Evolutionary conservation across 2,329 filamentous ascomycete species (phyloP).

Genomic region (Parascedosporium putredinis): DNA sequence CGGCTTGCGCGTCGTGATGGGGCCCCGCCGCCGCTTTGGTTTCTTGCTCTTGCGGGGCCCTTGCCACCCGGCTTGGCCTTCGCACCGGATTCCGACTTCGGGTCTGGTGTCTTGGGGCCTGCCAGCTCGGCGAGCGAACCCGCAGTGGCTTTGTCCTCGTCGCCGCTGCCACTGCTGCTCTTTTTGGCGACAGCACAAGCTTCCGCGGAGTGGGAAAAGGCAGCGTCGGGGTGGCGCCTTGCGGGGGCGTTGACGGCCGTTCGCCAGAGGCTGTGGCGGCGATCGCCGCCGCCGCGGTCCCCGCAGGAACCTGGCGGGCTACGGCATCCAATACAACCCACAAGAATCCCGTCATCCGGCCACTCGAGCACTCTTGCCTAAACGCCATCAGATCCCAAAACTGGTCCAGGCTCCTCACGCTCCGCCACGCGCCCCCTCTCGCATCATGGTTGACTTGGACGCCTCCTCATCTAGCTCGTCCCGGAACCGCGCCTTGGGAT

Average conservation of each 20-base stretch:
- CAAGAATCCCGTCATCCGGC: conserved; percentile 83
- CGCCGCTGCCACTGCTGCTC: too few species aligned
- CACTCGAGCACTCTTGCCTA: conserved; percentile 89
- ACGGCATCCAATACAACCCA: conserved; percentile 70
- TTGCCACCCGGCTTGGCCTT: too few species aligned
- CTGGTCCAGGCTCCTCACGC: conserved; percentile 71
- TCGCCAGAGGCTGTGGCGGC: not conserved
- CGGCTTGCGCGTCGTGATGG: conserved; percentile 53
- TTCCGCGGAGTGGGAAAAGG: conserved; percentile 21
- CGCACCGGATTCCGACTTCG: too few species aligned
- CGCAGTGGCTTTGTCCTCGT: too few species aligned
- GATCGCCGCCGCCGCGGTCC: conserved; percentile 14
- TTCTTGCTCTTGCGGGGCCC: conserved; percentile 32
- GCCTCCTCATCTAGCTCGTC: conserved; percentile 82
- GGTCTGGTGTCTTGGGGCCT: too few species aligned
- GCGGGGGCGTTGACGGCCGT: conserved; percentile 11
- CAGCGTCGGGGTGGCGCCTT: not conserved
- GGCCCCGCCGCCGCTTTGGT: conserved; percentile 42
- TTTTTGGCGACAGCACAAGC: conserved; percentile 21
- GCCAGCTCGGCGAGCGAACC: too few species aligned
- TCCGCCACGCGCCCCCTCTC: conserved; percentile 66
- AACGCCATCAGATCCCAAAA: conserved; percentile 99
- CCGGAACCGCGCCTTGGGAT: conserved; percentile 85
- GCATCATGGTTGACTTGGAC: conserved; percentile 42
- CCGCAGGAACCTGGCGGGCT: conserved; percentile 3